Evolutionary conservation across 495 filamentous ascomycete genomes (phyloP).

Genomic region (Daldinia bambusicola): DNA sequence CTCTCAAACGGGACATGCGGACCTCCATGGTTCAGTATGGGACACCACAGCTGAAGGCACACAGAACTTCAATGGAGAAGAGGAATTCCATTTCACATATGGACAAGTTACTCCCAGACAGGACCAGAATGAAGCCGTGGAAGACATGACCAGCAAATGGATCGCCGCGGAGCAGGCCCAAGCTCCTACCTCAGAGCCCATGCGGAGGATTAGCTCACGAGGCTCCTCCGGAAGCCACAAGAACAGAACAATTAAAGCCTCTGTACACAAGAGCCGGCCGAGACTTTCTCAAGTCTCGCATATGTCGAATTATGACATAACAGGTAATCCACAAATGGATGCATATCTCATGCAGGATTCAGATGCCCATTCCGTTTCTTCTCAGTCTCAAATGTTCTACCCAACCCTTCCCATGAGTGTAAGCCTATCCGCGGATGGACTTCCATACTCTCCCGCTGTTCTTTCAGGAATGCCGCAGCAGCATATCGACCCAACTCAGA

Average conservation of each 20-base stretch:
- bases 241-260: conserved; percentile 58
- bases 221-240: conserved; percentile 61
- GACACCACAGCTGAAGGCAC: conserved; percentile 62
- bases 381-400: conserved; percentile 55
- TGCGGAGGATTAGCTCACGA: conserved; percentile 59
- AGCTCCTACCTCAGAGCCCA: conserved; percentile 56
- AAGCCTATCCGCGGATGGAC: conserved; percentile 54
- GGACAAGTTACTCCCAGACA: conserved; percentile 62
- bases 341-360: conserved; percentile 60
- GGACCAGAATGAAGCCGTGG: conserved; percentile 57
- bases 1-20: conserved; percentile 64
- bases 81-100: conserved; percentile 60
- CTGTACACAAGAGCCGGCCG: conserved; percentile 56
- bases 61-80: conserved; percentile 65
- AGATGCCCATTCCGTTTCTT: conserved; percentile 56
- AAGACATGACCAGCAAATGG: conserved; percentile 60
- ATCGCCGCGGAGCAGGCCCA: conserved; percentile 48
- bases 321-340: conserved; percentile 61
- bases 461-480: conserved; percentile 54
- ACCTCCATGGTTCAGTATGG: conserved; percentile 62
- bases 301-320: conserved; percentile 61
- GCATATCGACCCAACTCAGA: conserved; percentile 54
- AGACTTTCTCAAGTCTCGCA: conserved; percentile 57
- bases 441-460: conserved; percentile 53
- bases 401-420: conserved; percentile 54